phyloP scores from a whole-genome alignment of 768 basidiomycete species.

The Rhodotorula babjevae region DNA sequence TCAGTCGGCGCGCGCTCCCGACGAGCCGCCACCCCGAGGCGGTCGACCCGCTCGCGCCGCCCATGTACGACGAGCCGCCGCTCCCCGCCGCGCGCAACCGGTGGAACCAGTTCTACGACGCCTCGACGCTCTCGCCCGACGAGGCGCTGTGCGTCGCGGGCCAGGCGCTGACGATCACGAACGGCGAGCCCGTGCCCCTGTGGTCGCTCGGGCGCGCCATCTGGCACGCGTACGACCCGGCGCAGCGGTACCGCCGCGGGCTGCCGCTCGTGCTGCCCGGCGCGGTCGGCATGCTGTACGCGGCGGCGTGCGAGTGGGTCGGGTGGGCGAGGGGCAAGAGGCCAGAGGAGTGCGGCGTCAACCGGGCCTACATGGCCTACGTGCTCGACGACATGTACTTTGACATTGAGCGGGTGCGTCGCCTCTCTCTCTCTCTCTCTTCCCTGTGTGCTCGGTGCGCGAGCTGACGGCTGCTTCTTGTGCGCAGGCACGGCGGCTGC shows the following conservation, averaged over 20 bases:
- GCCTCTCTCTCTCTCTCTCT: not conserved
- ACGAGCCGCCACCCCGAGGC: constrained; percentile 6
- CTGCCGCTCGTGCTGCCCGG: constrained; percentile 19
- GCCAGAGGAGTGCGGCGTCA: constrained; percentile 61
- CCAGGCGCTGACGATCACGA: constrained; percentile 91
- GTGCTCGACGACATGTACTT: constrained; percentile 75
- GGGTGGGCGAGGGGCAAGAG: constrained; percentile 68
- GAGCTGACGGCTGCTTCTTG: no score
- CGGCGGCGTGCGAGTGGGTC: constrained; percentile 67
- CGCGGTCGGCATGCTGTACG: constrained; percentile 56
- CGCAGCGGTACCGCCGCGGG: constrained; percentile 34
- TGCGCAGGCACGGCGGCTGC: constrained; percentile 61
- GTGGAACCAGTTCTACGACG: constrained; percentile 28
- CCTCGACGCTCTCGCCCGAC: not conserved
- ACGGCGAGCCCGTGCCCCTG: constrained; percentile 91
- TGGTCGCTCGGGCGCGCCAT: constrained; percentile 83
- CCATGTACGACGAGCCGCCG: not conserved
- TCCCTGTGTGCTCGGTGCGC: not conserved
- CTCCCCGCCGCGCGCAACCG: constrained; percentile 26
- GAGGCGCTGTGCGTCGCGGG: constrained; percentile 66
- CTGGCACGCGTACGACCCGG: constrained; percentile 60
- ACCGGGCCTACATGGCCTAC: constrained; percentile 73
- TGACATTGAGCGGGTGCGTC: constrained; percentile 75
- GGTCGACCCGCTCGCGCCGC: not conserved
- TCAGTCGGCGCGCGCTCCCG: constrained; percentile 1